Base-by-base conservation (phyloP, 148 eudicot genomes). In the Mesembryanthemum crystallinum region DNA sequence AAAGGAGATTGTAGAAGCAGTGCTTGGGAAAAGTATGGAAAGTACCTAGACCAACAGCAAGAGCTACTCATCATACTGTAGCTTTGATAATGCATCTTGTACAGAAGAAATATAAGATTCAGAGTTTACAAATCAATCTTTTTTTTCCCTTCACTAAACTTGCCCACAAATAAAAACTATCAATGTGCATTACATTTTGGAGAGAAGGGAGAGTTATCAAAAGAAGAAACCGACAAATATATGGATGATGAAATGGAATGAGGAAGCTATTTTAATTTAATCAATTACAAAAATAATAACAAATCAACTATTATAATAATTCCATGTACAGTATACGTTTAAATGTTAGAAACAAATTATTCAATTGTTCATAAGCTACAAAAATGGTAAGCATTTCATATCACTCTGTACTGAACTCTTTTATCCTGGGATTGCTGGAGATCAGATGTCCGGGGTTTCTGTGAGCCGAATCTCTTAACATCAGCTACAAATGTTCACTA, bases 81-180 rank as follows among this genome's bases (percentile, higher is more conserved):
- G 76, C 68, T 62, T 45, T 25, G 28, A 28, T 35, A 43, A 64
- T 33, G 77, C 57, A 52, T 75, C 61, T 67, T 76, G 78, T 76
- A 76, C 65, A 76, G 64, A 67, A 55, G 42, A 65, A 68, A 54
- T 37, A 4, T 24, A 51, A 61, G 43, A 15, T 52, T 64, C 60
- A 24, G 62, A 52, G 64, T 75, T 75, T 24, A 64, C 32, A 29
- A 28, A n/a, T n/a, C n/a, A 42, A 3, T 67, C 10, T 57, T 18
- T 21, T 23, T 7, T 9, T 14, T 32, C 29, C 1, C 32, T n/a
- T 30, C 49, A 29, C 62, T 18, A 2, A 17, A 47, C n/a, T n/a
- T 74, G 27, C 15, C 28, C 9, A 39, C 45, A 3, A 23, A 12
- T 42, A 37, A 42, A 67, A 67, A 24, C 25, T 42, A 15, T 42